A percentile compares a stretch with the other conserved stretches of the same genome.
Evolutionary conservation across 169 alveolate species (phyloP).

Genomic region (Plasmodium cynomolgi): DNA sequence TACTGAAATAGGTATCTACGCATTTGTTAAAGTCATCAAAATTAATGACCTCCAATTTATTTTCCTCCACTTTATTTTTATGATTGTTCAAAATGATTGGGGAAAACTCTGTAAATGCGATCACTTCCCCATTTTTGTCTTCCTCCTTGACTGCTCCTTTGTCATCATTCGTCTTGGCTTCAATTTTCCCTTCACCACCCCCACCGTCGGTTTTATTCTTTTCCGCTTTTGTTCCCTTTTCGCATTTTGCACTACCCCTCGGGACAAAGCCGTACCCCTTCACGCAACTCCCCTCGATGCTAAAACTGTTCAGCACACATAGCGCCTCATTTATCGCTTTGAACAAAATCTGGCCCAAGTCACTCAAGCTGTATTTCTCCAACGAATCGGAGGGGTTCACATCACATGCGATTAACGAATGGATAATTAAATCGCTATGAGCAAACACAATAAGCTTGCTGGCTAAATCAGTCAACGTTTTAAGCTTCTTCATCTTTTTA

Average conservation of each 20-base stretch:
- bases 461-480: slow-evolving; percentile 36
- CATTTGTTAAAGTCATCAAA: slow-evolving; percentile 52
- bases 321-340: slow-evolving; percentile 45
- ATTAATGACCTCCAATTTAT: slow-evolving; percentile 18
- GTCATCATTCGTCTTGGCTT: not conserved
- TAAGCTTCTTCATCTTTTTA: slow-evolving; percentile 37
- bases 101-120: slow-evolving; percentile 16
- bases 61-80: slow-evolving; percentile 26
- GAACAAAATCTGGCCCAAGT: slow-evolving; percentile 3
- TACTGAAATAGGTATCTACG: slow-evolving; percentile 69
- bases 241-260: slow-evolving; percentile 4
- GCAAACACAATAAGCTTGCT: slow-evolving; percentile 56
- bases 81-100: slow-evolving; percentile 42
- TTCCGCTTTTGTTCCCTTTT: not conserved
- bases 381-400: slow-evolving; percentile 27
- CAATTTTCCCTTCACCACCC: not conserved
- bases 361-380: slow-evolving; percentile 5
- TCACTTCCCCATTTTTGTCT: slow-evolving; percentile 14
- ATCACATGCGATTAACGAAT: slow-evolving; percentile 33
- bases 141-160: not conserved
- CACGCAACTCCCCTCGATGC: slow-evolving; percentile 14
- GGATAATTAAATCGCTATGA: slow-evolving; percentile 44
- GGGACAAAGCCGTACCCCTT: slow-evolving; percentile 53
- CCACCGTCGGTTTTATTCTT: not conserved
- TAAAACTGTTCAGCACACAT: slow-evolving; percentile 17